These are phyloP conservation scores for Lentinus brumalis DNA, from an alignment of 768 basidiomycete genomes.

Conservation along the genomic window DNA sequence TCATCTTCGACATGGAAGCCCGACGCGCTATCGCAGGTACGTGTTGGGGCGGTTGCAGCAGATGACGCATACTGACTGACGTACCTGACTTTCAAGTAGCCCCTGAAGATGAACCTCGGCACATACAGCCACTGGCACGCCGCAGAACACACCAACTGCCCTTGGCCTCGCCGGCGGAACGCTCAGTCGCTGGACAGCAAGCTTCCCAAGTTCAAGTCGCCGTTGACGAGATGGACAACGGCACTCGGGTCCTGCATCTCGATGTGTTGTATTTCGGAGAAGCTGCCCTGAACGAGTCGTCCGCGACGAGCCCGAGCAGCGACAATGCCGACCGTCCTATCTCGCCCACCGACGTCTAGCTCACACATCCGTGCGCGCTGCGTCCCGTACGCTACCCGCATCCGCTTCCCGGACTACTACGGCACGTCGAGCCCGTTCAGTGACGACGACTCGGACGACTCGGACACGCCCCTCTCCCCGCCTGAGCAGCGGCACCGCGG, in stretches of 20 bases:
- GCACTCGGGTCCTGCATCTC: background rate
- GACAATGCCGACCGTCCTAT: background rate
- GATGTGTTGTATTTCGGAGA: background rate
- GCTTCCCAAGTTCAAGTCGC: background rate
- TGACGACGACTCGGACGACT: conserved; percentile 16
- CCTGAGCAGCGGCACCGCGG: background rate
- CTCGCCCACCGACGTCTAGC: background rate
- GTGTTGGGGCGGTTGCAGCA: too few relatives aligned
- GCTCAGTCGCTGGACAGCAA: background rate
- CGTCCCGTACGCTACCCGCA: conserved; percentile 20
- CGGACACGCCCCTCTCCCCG: conserved; percentile 12
- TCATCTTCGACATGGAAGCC: too few relatives aligned
- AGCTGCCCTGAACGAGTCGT: conserved; percentile 12
- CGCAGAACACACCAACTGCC: too few relatives aligned
- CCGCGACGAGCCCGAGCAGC: background rate
- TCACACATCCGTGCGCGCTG: conserved; percentile 23
- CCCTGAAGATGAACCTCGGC: too few relatives aligned
- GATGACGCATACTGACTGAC: too few relatives aligned
- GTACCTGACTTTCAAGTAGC: too few relatives aligned
- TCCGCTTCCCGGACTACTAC: conserved; percentile 19
- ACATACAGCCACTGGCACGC: too few relatives aligned
- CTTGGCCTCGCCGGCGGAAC: too few relatives aligned
- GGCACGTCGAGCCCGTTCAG: conserved; percentile 11
- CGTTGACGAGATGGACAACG: background rate
- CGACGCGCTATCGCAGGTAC: too few relatives aligned